Conservation (phyloP, 495 filamentous ascomycete species). For the Parachaetomium inaequale region DNA sequence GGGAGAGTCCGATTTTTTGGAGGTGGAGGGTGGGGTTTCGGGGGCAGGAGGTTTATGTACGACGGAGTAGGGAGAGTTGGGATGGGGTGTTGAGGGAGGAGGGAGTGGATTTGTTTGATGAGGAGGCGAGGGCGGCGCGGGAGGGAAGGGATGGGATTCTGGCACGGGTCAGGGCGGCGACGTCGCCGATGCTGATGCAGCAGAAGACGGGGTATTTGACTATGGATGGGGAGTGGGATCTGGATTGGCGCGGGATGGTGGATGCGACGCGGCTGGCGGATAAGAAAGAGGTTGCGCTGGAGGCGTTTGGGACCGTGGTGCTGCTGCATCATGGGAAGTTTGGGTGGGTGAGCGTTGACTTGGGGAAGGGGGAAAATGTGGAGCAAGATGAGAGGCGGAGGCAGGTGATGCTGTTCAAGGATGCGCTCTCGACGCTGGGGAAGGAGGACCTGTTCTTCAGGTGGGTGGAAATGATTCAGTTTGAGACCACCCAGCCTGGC, state of each 20-base stretch:
- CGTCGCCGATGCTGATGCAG: slow-evolving; percentile 56
- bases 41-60: slow-evolving; percentile 68
- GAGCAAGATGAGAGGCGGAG: slow-evolving; percentile 53
- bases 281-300: slow-evolving; percentile 49
- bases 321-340: slow-evolving; percentile 60
- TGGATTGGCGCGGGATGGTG: slow-evolving; percentile 75
- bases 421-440: slow-evolving; percentile 63
- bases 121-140: background rate
- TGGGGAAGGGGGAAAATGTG: slow-evolving; percentile 48
- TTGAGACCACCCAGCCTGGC: slow-evolving; percentile 68
- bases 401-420: slow-evolving; percentile 67
- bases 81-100: slow-evolving; percentile 39
- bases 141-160: slow-evolving; percentile 33
- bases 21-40: slow-evolving; percentile 65
- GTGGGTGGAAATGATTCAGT: slow-evolving; percentile 83
- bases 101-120: slow-evolving; percentile 14
- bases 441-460: slow-evolving; percentile 82
- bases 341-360: slow-evolving; percentile 62
- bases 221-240: slow-evolving; percentile 73
- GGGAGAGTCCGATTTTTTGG: slow-evolving; percentile 62
- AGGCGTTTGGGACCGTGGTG: slow-evolving; percentile 61
- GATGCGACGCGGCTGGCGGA: slow-evolving; percentile 61
- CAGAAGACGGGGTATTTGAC: slow-evolving; percentile 76
- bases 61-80: slow-evolving; percentile 61
- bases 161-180: slow-evolving; percentile 45